Evolutionary conservation across 2,329 filamentous ascomycete genomes (phyloP), one percentile per base, ranked within the genome.

Genomic region (Aspergillus novofumigatus): DNA sequence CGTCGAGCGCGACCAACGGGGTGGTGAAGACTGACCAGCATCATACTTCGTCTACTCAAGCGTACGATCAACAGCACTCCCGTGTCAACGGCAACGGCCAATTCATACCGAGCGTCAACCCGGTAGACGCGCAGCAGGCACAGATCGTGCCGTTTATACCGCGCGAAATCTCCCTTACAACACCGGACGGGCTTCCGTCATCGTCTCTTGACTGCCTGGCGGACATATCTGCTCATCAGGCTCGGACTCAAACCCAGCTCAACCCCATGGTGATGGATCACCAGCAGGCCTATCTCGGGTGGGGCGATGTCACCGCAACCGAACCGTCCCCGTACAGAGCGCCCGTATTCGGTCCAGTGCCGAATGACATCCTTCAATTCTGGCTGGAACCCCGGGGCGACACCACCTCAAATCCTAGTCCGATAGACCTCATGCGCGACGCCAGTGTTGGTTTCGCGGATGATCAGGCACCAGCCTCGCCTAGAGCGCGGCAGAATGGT

Each of bases 171-270:
- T 49, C 70, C 48, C 67, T 69, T 20, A 62, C 73, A 9, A 64
- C 67, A 25, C 58, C 72, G 1, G 59, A 70, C 3, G 70, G 62
- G 3, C 60, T 68, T 54, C 59, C 72, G 14, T 68, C 72, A 20
- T 70, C 72, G 29, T 75, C 76, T 21, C 66, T 78, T 45, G 73
- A 76, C 50, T 74, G 75, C 49, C 69, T 80, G 3, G 71, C 72
- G 4, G 65, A 73, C 28, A 65, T 73, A 29, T 74, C 71, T 21
- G 65, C 66, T 5, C 69, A 74, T 49, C 71, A 73, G 50, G 64
- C 63, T 11, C 71, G 71, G 11, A 64, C 63, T 3, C 69, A 68
- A 25, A 52, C 67, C 6, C 65, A 72, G 7, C 56, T 65, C 17
- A 64, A 66, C 32, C 55, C 63, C 7, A 66, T 72, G 60, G 65